Base-by-base conservation (phyloP, 495 filamentous ascomycete species). In the Neurospora sp. region DNA sequence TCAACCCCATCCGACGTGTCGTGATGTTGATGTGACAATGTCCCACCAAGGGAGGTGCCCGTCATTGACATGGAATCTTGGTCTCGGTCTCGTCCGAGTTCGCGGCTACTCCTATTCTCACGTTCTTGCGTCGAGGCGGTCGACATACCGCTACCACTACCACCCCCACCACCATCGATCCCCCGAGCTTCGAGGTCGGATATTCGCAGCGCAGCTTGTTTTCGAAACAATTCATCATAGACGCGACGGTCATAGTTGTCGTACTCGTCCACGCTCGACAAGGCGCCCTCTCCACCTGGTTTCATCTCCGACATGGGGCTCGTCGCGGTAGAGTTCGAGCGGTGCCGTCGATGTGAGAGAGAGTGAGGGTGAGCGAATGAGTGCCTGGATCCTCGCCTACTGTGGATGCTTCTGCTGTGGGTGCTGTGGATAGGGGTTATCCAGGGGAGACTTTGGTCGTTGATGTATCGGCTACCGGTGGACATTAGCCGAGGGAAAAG, bases 391-490 rank as follows among this genome's bases (percentile, higher is more conserved):
- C 39, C 41, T 16, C 70, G 41, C 18, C 35, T 61, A 22, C 22
- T 53, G 53, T 6, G 68, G 68, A 76, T 40, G 53, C 27, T 66
- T 66, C 53, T 66, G 39, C 27, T 61, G 5, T 68, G 59, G 38
- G 20, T 61, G 42, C 35, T 44, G 69, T 3, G 59, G 68, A 76
- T 40, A 2, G 76, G 78, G 0, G 76, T 78, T 68, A 79, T 78
- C 79, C 76, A 79, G 2, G 70, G 74, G 1, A 79, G 75, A 53
- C 72, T 74, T n/a, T 53, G 75, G 22, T 75, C 75, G 37, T 74
- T 72, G 44, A 41, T 38, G 71, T 71, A 72, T 10, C 68, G 61
- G 38, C 48, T 73, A 9, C 14, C 14, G 1, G 69, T 48, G 7
- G 75, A 72, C 27, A 80, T 70, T 0, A 79, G 53, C n/a, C 71